Conservation (phyloP, 106 monocot genomes). For the Dendrobium catenatum region DNA sequence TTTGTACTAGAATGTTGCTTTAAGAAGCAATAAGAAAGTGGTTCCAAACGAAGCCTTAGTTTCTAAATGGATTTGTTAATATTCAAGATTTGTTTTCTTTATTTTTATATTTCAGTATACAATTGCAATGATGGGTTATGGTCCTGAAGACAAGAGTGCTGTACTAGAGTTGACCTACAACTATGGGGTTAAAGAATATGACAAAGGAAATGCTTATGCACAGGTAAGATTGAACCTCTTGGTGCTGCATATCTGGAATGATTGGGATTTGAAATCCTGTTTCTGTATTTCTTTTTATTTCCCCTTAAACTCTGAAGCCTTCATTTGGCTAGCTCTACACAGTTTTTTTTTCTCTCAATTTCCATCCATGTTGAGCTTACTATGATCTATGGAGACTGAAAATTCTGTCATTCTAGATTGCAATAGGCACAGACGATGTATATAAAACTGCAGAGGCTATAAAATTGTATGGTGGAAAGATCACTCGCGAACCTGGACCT, state of each 20-base stretch:
- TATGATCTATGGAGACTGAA: not conserved
- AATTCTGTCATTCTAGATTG: constrained; percentile 40
- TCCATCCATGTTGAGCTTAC: not conserved
- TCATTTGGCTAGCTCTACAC: not conserved
- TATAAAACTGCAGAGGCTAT: constrained; percentile 90
- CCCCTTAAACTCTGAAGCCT: not conserved
- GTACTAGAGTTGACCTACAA: constrained; percentile 97
- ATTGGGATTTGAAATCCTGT: not conserved
- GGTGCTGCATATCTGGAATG: not conserved
- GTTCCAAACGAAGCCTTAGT: not conserved
- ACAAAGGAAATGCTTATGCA: constrained; percentile 89
- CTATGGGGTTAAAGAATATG: constrained; percentile 81
- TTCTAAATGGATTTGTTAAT: not conserved
- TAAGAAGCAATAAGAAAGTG: too few species aligned
- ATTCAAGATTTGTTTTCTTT: not conserved
- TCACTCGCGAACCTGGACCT: constrained; percentile 93
- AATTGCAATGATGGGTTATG: constrained; percentile 97
- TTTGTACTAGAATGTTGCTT: too few species aligned
- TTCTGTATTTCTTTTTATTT: not conserved
- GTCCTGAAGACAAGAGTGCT: constrained; percentile 91
- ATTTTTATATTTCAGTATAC: constrained; percentile 54
- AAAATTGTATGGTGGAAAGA: constrained; percentile 65
- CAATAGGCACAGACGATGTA: constrained; percentile 94
- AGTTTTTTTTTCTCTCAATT: not conserved
- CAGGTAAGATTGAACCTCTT: constrained; percentile 43